A percentile compares a stretch with the other conserved stretches of the same genome.
Conservation (phyloP, 495 filamentous ascomycete genomes). For the Stereocaulon alpinum region DNA sequence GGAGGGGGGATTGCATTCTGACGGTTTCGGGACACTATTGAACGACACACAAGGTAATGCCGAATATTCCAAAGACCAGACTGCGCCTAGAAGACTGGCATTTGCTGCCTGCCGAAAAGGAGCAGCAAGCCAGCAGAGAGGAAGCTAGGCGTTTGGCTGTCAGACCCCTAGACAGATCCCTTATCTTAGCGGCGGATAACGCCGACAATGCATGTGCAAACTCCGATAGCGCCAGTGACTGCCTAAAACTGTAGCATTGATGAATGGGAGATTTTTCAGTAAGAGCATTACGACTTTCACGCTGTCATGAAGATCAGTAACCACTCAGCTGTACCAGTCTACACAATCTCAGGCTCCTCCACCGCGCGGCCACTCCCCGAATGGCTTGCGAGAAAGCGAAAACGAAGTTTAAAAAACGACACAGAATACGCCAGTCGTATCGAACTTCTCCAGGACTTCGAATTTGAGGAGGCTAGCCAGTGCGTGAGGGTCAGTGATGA, state of each 20-base stretch:
- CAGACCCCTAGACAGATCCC: too few species aligned
- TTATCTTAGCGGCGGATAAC: too few species aligned
- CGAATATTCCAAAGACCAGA: neutral
- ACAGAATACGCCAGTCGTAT: constrained; percentile 86
- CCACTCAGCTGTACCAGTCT: constrained; percentile 81
- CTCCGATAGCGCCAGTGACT: too few species aligned
- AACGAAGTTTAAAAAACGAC: constrained; percentile 88
- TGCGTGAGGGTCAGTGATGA: constrained; percentile 89
- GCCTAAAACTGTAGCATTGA: too few species aligned
- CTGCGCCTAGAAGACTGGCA: neutral
- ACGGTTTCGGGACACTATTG: constrained; percentile 6
- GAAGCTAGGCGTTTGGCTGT: too few species aligned
- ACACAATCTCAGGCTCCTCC: constrained; percentile 88
- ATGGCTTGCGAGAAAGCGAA: constrained; percentile 84
- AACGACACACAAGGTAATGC: neutral
- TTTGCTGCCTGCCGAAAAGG: too few species aligned
- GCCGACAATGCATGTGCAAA: too few species aligned
- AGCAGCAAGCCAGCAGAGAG: too few species aligned
- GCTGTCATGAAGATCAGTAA: constrained; percentile 73
- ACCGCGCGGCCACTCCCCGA: constrained; percentile 87
- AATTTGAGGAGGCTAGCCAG: constrained; percentile 95
- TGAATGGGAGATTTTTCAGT: too few species aligned
- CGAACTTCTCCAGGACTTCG: constrained; percentile 94
- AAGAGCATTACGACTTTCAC: too few species aligned
- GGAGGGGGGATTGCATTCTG: constrained; percentile 8